phyloP scores from a whole-genome alignment of 495 filamentous ascomycete species.

The Talaromyces nanjingensis region DNA sequence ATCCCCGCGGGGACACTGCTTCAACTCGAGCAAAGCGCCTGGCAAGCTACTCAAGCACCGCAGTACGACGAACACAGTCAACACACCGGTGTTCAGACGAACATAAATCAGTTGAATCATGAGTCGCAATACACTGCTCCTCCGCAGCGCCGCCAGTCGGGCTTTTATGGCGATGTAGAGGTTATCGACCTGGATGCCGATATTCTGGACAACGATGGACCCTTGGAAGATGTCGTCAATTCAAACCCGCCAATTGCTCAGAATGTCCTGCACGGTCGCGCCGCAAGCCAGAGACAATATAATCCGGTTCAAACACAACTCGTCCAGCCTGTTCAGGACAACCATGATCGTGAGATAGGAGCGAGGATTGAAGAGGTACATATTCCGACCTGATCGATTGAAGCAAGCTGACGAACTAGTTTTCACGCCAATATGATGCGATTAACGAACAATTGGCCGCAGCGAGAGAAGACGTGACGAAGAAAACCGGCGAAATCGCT shows the following conservation, averaged over 20 bases:
- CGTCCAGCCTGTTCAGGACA: not conserved
- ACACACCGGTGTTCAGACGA: not conserved
- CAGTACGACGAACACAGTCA: not conserved
- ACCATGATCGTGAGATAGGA: conserved; percentile 4
- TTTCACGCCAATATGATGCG: conserved; percentile 45
- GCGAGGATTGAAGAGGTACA: conserved; percentile 13
- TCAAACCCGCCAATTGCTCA: not conserved
- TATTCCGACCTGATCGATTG: conserved; percentile 1
- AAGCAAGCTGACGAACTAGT: conserved; percentile 26
- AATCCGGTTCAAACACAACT: conserved; percentile 4
- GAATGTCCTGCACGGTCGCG: not conserved
- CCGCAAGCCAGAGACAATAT: not conserved
- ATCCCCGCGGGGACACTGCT: conserved; percentile 44
- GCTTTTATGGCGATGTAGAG: conserved; percentile 7
- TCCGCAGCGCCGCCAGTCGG: not conserved
- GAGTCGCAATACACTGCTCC: not conserved
- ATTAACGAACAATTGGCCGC: conserved; percentile 40
- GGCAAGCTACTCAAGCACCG: conserved; percentile 40
- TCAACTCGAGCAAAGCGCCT: conserved; percentile 50
- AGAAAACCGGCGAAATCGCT: conserved; percentile 59
- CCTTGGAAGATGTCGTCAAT: not conserved
- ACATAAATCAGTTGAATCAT: not conserved
- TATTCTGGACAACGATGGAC: conserved; percentile 6
- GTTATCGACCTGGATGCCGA: conserved; percentile 7
- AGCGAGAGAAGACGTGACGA: conserved; percentile 41